phyloP scores from a whole-genome alignment of 345 rosid species.

The Brassica incana region DNA sequence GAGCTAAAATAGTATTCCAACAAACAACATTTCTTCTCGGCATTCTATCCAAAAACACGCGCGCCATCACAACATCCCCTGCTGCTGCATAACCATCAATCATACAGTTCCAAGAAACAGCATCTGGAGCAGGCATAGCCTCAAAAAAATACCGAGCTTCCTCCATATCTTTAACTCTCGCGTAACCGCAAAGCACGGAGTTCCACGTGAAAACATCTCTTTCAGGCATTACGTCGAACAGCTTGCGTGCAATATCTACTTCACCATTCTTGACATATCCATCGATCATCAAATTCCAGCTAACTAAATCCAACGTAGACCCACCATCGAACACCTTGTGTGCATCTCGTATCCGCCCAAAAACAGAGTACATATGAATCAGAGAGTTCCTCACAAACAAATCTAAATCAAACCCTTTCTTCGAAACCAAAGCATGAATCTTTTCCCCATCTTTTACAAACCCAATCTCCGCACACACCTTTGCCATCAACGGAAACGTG shows the following conservation, averaged over 20 bases:
- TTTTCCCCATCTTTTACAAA: conserved; percentile 48
- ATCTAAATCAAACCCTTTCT: conserved; percentile 47
- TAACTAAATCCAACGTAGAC: conserved; percentile 48
- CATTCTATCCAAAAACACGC: conserved; percentile 50
- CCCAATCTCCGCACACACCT: conserved; percentile 49
- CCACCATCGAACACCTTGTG: conserved; percentile 49
- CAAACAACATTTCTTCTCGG: conserved; percentile 53
- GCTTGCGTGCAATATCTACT: conserved; percentile 46
- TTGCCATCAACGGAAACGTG: conserved; percentile 57
- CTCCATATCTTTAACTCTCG: conserved; percentile 42
- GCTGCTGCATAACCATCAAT: conserved; percentile 52
- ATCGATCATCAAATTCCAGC: conserved; percentile 57
- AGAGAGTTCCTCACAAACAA: conserved; percentile 50
- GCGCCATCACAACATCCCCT: conserved; percentile 44
- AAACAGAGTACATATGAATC: conserved; percentile 49
- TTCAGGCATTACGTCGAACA: conserved; percentile 54
- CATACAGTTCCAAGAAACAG: conserved; percentile 66
- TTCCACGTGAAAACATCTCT: conserved; percentile 67
- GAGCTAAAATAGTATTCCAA: conserved; percentile 63
- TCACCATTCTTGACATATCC: conserved; percentile 50
- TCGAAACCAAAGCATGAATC: conserved; percentile 39
- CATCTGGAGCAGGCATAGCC: conserved; percentile 49
- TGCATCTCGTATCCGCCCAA: conserved; percentile 40
- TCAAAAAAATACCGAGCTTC: conserved; percentile 46
- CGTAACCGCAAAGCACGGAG: conserved; percentile 60